A percentile compares a stretch with the other conserved stretches of the same genome.
phyloP scores from a whole-genome alignment of 2,329 filamentous ascomycete species.

The Diaporthe batatas region DNA sequence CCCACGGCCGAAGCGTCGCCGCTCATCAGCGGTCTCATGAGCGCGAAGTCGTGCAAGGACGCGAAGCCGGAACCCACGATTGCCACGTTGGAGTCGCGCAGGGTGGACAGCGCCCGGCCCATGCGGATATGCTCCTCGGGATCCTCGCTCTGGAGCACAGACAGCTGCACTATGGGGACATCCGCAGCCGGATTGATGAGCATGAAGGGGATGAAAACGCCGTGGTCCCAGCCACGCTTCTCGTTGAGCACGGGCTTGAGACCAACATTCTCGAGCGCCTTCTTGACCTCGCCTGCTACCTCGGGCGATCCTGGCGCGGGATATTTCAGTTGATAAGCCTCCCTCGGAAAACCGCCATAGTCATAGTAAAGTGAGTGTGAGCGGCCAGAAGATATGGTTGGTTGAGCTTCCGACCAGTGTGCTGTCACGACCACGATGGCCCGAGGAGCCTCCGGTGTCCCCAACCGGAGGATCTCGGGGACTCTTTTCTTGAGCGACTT shows the following conservation, averaged over 20 bases:
- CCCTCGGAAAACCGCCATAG: slow-evolving; percentile 70
- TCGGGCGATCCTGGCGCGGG: slow-evolving; percentile 67
- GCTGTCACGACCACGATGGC: slow-evolving; percentile 71
- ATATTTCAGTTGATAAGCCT: slow-evolving; percentile 68
- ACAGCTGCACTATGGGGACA: slow-evolving; percentile 69
- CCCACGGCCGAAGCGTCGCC: slow-evolving; percentile 44
- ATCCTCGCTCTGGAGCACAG: slow-evolving; percentile 66
- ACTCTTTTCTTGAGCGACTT: slow-evolving; percentile 66
- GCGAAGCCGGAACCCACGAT: slow-evolving; percentile 73
- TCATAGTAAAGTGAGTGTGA: slow-evolving; percentile 67
- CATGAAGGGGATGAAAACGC: slow-evolving; percentile 70
- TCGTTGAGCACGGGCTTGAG: slow-evolving; percentile 56
- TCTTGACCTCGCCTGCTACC: slow-evolving; percentile 62
- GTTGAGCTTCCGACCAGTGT: slow-evolving; percentile 65
- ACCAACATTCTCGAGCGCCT: slow-evolving; percentile 61
- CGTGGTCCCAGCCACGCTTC: slow-evolving; percentile 69
- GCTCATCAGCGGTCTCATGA: slow-evolving; percentile 57
- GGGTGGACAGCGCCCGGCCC: slow-evolving; percentile 63
- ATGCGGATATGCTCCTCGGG: slow-evolving; percentile 63
- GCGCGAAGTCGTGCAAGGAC: slow-evolving; percentile 66
- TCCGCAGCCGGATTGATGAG: slow-evolving; percentile 66
- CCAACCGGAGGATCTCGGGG: slow-evolving; percentile 67
- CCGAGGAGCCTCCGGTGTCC: slow-evolving; percentile 61
- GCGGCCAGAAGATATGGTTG: slow-evolving; percentile 64
- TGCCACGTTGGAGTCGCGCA: slow-evolving; percentile 68